Base-by-base conservation (phyloP, 2,329 filamentous ascomycete genomes). In the Trichoderma semiorbis region DNA sequence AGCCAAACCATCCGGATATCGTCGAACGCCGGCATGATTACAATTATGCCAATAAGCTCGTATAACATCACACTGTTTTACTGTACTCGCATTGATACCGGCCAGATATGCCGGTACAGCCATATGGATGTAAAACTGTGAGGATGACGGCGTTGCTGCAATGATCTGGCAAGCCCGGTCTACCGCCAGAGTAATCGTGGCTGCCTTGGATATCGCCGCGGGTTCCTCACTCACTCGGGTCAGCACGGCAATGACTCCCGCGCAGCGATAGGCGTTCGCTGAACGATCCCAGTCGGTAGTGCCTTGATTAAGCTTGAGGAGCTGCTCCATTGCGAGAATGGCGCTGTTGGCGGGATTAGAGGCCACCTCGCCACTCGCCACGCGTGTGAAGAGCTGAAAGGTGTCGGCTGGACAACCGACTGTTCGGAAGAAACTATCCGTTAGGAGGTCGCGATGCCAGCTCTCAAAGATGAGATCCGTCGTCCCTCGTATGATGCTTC, bases 41-140 rank as follows among this genome's bases (percentile, higher is more conserved):
- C 82, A 84, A 53, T 80, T 80, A 21, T 73, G 75, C 82, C 82
- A 84, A 68, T 84, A 84, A 0, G 66, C 72, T 7, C 80, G 76
- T 16, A 84, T 75, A 3, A 78, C 73, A 5, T 79, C 77, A 60
- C 82, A 83, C 26, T 84, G 81, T 14, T 73, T 69, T 0, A 30
- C 36, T 0, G 76, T 78, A 6, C 74, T 79, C 1, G 81, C 81
- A 43, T 81, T 76, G 72, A 82, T 81, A 0, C 79, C 81, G 0
- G 80, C 79, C 4, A 84, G 70, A 61, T 81, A 83, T 0, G 80
- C 81, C 0, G 80, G 77, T 0, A 79, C 78, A 1, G 81, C 82
- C 73, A 84, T 75, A 69, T 84, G 81, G 36, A 81, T 79, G 72
- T 83, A 83, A 72, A 81, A 83, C 7, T 76, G 77, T 0, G 81